A percentile compares a stretch with the other conserved stretches of the same genome.
phyloP scores from a whole-genome alignment of 345 rosid genomes.

The Pugionium dolabratum region DNA sequence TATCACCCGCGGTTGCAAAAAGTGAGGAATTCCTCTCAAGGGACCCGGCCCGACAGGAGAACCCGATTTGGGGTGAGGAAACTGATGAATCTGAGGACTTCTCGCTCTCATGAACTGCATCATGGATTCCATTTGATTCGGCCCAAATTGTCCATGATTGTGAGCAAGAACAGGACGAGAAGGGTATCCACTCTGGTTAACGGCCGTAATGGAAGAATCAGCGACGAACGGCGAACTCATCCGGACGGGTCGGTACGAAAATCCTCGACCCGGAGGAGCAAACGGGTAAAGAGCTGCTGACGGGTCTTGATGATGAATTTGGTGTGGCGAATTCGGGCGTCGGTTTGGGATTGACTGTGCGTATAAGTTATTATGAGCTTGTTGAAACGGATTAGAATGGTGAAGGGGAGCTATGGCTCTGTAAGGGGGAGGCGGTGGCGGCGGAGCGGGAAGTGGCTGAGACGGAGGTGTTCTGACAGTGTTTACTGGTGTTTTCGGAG shows the following conservation, averaged over 20 bases:
- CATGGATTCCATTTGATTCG: constrained; percentile 39
- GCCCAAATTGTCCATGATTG: constrained; percentile 27
- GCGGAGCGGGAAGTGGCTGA: constrained; percentile 22
- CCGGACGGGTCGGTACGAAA: constrained; percentile 48
- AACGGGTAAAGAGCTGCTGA: constrained; percentile 52
- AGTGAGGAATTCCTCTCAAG: constrained; percentile 48
- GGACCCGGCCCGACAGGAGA: constrained; percentile 39
- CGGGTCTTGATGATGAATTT: constrained; percentile 28
- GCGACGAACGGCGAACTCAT: constrained; percentile 31
- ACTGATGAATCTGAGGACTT: constrained; percentile 40
- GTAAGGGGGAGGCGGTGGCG: constrained; percentile 27
- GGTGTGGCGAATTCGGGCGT: constrained; percentile 28
- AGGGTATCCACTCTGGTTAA: constrained; percentile 39
- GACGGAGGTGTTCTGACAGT: constrained; percentile 14
- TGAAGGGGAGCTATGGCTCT: constrained; percentile 27
- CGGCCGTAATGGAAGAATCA: constrained; percentile 38
- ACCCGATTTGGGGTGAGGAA: constrained; percentile 27
- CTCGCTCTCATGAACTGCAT: constrained; percentile 39
- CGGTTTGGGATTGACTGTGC: constrained; percentile 19
- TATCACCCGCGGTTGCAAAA: constrained; percentile 47
- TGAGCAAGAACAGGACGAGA: constrained; percentile 35
- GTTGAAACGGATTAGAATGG: constrained; percentile 36
- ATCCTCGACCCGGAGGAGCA: constrained; percentile 72
- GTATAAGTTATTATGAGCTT: constrained; percentile 29
- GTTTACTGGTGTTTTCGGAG: background rate